Evolutionary conservation across 352 stramenopile species (phyloP), one percentile per base, ranked within the genome.

Genomic region (Globisporangium lucens): DNA sequence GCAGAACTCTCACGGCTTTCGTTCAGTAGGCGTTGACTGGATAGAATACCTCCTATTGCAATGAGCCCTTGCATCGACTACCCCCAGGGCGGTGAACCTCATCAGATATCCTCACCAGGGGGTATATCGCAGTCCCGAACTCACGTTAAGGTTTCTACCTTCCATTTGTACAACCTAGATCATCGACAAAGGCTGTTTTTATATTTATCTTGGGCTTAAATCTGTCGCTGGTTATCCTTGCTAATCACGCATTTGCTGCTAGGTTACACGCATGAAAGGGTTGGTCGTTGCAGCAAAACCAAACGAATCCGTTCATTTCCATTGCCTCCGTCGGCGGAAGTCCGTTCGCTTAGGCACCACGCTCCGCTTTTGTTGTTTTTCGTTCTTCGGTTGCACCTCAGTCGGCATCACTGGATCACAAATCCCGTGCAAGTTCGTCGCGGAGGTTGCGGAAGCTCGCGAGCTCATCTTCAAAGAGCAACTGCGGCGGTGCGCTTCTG

Each of bases 401-500:
- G 29, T 8, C 1, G 7, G 10, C 27, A 4, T n/a, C 13, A 57
- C 17, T 17, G 51, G 51, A 53, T 62, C 55, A 82, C 51, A 82
- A 47, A 22, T 74, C 59, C 4, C 80, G 75, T 9, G 79, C 76
- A 4, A 93, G 76, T 30, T 93, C 83, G 35, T 93, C 85, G 17
- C 85, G 83, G 17, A 93, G 65, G 36, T 55, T 83, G 46, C 85
- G 85, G 52, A 91, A 93, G 38, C 75, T 78, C 58, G 83, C 85
- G 9, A 93, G 79, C 52, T 93, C 85, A n/a, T 93, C 85, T 60
- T 93, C 85, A 61, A 91, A 91, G n/a, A 85, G 67, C 29, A 73
- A 66, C 27, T 65, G 59, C n/a, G 61, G 66, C 10, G 33, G 60
- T 20, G 51, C 35, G 5, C 41, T 27, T 52, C 57, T 41, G 15